A percentile compares a stretch with the other conserved stretches of the same genome.
Conservation (phyloP, 2,329 filamentous ascomycete genomes). For the Diaporthe destruens region DNA sequence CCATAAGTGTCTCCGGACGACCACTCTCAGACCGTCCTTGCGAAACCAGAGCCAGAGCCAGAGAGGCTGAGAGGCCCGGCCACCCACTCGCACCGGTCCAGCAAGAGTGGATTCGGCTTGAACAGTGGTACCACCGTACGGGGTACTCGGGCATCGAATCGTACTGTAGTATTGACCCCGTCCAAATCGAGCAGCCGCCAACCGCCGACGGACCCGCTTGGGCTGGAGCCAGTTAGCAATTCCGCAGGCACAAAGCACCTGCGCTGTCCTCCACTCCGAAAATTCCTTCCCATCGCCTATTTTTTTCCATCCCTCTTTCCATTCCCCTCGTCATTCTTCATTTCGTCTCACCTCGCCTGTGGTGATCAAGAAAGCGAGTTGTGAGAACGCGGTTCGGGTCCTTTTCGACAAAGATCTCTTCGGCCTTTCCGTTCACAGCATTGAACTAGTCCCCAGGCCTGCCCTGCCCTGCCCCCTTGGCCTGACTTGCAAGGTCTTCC, state of each 20-base stretch:
- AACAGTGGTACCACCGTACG: slow-evolving; percentile 30
- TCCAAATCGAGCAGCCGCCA: slow-evolving; percentile 28
- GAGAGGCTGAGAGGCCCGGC: neutral
- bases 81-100: slow-evolving; percentile 28
- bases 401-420: slow-evolving; percentile 29
- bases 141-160: slow-evolving; percentile 34
- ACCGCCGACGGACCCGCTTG: slow-evolving; percentile 32
- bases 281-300: slow-evolving; percentile 12
- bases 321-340: neutral
- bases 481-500: slow-evolving; percentile 35
- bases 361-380: slow-evolving; percentile 22
- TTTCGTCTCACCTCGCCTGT: slow-evolving; percentile 21
- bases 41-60: slow-evolving; percentile 11
- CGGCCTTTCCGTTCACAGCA: slow-evolving; percentile 32
- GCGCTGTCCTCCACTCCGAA: slow-evolving; percentile 17
- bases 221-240: slow-evolving; percentile 26
- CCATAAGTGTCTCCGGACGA: slow-evolving; percentile 19
- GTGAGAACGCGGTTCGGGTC: slow-evolving; percentile 27
- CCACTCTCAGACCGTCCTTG: slow-evolving; percentile 28
- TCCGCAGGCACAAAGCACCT: slow-evolving; percentile 27
- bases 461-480: slow-evolving; percentile 16
- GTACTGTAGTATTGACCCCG: slow-evolving; percentile 21
- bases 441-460: slow-evolving; percentile 27
- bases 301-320: neutral
- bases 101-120: slow-evolving; percentile 27